Evolutionary conservation across 2,329 filamentous ascomycete genomes (phyloP).

Genomic region (Cladosporium sp.): DNA sequence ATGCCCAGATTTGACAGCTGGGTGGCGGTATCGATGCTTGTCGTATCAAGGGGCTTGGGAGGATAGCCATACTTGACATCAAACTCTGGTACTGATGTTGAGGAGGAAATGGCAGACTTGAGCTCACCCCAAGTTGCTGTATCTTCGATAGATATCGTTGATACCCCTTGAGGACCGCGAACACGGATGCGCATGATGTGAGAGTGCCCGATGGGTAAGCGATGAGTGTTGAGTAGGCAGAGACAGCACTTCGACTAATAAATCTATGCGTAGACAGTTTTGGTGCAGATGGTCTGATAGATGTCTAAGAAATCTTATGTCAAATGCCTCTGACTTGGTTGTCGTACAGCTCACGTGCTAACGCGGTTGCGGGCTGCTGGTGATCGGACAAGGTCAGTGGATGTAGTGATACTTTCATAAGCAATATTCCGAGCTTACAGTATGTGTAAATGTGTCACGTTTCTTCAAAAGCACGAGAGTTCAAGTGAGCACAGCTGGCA

Average conservation of each 20-base stretch:
- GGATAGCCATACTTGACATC: conserved; percentile 84
- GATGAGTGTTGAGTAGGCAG: no score
- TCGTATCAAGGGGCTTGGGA: conserved; percentile 63
- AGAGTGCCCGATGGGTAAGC: not conserved
- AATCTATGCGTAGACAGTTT: no score
- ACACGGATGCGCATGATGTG: conserved; percentile 67
- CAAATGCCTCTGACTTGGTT: not conserved
- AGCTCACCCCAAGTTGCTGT: conserved; percentile 62
- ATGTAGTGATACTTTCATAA: no score
- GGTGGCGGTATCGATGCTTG: conserved; percentile 47
- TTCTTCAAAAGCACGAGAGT: not conserved
- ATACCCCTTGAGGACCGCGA: conserved; percentile 68
- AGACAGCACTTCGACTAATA: no score
- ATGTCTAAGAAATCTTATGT: not conserved
- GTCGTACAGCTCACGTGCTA: not conserved
- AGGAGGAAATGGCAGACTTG: conserved; percentile 56
- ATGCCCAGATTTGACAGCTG: conserved; percentile 54
- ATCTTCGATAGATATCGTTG: conserved; percentile 65
- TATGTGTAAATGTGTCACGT: no score
- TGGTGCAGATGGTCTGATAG: no score
- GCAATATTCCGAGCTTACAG: no score
- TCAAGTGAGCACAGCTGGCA: not conserved
- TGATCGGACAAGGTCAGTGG: no score
- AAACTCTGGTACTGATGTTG: conserved; percentile 63
- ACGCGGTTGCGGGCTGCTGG: not conserved